These are phyloP conservation scores for Irpex sp. DNA, from an alignment of 1,284 basidiomycete genomes.

Conservation along the genomic window DNA sequence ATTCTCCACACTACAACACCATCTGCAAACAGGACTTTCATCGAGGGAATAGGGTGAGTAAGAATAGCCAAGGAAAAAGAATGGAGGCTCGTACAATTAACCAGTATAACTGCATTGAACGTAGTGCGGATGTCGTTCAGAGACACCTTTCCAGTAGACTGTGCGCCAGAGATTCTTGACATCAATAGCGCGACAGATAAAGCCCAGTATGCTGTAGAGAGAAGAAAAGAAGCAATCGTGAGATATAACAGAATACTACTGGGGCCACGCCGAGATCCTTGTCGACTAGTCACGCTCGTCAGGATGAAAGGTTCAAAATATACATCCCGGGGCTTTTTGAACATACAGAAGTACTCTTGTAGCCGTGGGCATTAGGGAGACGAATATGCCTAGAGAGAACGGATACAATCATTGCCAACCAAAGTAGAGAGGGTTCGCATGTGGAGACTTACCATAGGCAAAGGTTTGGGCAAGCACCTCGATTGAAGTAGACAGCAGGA, in stretches of 20 bases:
- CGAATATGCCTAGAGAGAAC: neutral
- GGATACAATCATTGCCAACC: neutral
- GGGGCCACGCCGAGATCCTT: neutral
- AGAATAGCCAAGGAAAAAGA: neutral
- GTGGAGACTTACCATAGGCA: neutral
- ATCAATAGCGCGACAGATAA: neutral
- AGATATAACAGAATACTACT: neutral
- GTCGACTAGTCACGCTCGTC: neutral
- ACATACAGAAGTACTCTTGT: neutral
- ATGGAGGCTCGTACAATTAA: neutral
- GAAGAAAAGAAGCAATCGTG: neutral
- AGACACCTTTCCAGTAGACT: neutral
- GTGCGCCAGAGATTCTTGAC: neutral
- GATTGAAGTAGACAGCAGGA: neutral
- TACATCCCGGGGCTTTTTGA: neutral
- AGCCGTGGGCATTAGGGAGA: neutral
- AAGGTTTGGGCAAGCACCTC: neutral
- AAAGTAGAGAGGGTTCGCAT: too few species aligned
- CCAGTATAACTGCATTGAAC: neutral
- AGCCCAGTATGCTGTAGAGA: neutral
- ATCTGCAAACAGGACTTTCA: neutral
- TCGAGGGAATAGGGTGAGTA: neutral
- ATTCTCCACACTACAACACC: neutral
- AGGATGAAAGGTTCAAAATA: neutral
- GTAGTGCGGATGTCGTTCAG: neutral